phyloP scores from a whole-genome alignment of 352 stramenopile species.

The Pythium apleroticum region DNA sequence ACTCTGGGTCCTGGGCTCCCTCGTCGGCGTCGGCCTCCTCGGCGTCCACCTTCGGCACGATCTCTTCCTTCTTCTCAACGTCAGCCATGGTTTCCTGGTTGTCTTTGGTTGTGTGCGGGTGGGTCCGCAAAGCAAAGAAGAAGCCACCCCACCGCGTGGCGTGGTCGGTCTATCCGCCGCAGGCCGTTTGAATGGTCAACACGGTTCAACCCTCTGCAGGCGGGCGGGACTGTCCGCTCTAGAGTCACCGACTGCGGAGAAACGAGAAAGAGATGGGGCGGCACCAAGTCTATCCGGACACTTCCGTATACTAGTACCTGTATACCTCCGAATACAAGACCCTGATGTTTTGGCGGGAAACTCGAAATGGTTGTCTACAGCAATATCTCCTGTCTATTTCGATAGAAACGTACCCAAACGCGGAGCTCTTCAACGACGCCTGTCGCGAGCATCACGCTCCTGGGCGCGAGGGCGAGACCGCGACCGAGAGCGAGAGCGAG shows the following conservation, averaged over 20 bases:
- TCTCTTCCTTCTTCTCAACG: constrained; percentile 71
- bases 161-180: constrained; percentile 8
- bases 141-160: constrained; percentile 1
- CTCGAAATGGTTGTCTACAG: background rate
- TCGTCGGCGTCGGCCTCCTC: constrained; percentile 38
- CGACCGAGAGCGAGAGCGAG: constrained; percentile 7
- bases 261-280: constrained; percentile 4
- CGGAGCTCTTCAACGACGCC: background rate
- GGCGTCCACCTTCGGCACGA: constrained; percentile 51
- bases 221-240: constrained; percentile 14
- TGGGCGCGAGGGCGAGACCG: constrained; percentile 10
- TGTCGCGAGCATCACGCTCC: background rate
- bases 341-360: constrained; percentile 16
- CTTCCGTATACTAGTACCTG: constrained; percentile 10
- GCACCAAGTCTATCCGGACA: constrained; percentile 10
- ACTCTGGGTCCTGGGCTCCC: constrained; percentile 66
- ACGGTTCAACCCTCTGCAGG: constrained; percentile 26
- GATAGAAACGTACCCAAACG: constrained; percentile 13
- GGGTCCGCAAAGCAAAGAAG: background rate
- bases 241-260: constrained; percentile 18
- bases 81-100: constrained; percentile 27
- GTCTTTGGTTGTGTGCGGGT: constrained; percentile 15
- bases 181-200: constrained; percentile 30
- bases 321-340: constrained; percentile 19
- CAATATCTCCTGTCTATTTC: constrained; percentile 20